Evolutionary conservation across 2,329 filamentous ascomycete species (phyloP), one percentile per base, ranked within the genome.

Genomic region (Cladosporium oxysporum): DNA sequence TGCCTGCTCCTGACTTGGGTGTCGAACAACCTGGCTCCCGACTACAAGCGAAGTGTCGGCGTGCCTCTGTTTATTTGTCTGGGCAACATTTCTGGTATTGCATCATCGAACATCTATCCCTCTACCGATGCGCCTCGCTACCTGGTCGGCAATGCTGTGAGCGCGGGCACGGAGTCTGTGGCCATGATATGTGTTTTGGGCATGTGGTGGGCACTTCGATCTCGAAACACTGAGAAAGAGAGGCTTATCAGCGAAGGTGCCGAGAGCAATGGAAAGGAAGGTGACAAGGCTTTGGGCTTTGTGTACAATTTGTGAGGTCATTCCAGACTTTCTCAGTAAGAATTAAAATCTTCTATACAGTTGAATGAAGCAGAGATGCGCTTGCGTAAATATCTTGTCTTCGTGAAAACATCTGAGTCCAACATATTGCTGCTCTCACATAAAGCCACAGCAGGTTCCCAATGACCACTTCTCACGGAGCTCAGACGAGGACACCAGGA

Each of bases 1-100:
- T 84, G 85, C 7, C 80, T 85, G 35, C 83, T 82, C 50, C 79
- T 87, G 64, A 83, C 85, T 31, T 87, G 85, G 85, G 86, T 86
- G 65, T 82, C 82, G n/a, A 85, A 84, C 74, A 87, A 87, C 70
- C 84, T 87, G 58, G 83, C 83, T 2, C 84, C 83, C 5, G 82
- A 81, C 41, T 75, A 84, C 66, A 87, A 87, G 79, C 79, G 84
- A 62, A 83, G 80, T 52, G 83, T 84, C 11, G 84, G 84, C 18
- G 85, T 86, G 61, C 84, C 83, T 33, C 84, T 86, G 80, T 83
- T 85, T 69, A 81, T 85, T 47, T 83, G 83, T 66, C 81, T 83
- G 23, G 82, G 82, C 5, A 79, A 80, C 49, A 68, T 72, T 16
- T 75, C 75, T 1, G 71, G 71, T 14, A 44, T 78, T 2, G 73